Conservation (phyloP, 163 green algal species). For the Scenedesmus sp. region DNA sequence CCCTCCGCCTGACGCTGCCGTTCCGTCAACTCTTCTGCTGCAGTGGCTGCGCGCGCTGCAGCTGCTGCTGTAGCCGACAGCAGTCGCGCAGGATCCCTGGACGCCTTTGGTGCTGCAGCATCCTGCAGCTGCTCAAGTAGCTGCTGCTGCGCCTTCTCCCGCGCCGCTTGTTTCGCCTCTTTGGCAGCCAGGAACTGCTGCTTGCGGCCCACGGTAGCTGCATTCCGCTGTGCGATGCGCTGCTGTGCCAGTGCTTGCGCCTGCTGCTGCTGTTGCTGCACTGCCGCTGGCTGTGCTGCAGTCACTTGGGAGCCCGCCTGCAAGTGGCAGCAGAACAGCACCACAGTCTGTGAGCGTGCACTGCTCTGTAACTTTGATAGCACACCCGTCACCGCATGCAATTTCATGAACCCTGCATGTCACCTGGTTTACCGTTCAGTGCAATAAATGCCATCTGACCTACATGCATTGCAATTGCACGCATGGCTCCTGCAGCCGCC, state of each 20-base stretch:
- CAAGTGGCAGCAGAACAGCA: not conserved
- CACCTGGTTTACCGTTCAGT: too few relatives aligned
- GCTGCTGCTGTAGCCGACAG: not conserved
- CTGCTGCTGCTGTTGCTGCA: not conserved
- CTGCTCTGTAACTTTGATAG: not conserved
- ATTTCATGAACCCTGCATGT: too few relatives aligned
- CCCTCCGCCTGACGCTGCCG: not conserved
- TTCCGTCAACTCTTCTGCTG: not conserved
- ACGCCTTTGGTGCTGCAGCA: not conserved
- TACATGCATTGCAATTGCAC: not conserved
- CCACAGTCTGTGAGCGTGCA: not conserved
- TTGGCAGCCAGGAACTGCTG: not conserved
- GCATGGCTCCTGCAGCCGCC: not conserved
- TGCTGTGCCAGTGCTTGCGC: not conserved
- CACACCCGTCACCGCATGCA: too few relatives aligned
- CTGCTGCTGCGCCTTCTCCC: not conserved
- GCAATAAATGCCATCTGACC: not conserved
- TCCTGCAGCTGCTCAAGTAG: not conserved
- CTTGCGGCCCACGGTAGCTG: not conserved
- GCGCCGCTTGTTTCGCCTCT: not conserved
- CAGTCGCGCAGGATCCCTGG: slow-evolving; percentile 1
- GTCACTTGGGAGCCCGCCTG: not conserved
- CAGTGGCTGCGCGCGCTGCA: not conserved
- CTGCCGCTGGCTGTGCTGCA: not conserved
- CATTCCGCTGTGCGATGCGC: slow-evolving; percentile 10